phyloP scores from a whole-genome alignment of 164 flowering plant species.

The Berberis vulgaris region DNA sequence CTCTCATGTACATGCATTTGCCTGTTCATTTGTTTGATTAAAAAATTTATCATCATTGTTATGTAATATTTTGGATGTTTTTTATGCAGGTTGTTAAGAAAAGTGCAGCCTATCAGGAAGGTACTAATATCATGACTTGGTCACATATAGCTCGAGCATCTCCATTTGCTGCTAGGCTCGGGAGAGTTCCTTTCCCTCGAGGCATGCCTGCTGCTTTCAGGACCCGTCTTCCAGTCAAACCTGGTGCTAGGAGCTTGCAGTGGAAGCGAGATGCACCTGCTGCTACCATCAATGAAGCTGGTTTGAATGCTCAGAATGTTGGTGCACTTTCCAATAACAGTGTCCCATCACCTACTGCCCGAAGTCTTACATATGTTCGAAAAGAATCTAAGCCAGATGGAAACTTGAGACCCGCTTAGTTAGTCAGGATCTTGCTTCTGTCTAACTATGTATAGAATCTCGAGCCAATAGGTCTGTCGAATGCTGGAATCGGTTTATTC shows the following conservation, averaged over 20 bases:
- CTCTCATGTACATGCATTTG: too few relatives aligned
- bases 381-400: conserved; percentile 42
- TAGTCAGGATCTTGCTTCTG: too few relatives aligned
- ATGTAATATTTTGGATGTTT: not conserved
- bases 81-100: conserved; percentile 52
- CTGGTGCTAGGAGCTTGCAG: conserved; percentile 74
- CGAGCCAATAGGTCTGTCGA: too few relatives aligned
- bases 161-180: conserved; percentile 44
- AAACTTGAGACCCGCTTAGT: conserved; percentile 15
- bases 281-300: conserved; percentile 10
- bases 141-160: conserved; percentile 47
- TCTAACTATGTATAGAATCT: too few relatives aligned
- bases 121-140: conserved; percentile 36
- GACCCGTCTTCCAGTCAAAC: conserved; percentile 36
- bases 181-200: conserved; percentile 48
- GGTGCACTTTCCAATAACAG: conserved; percentile 14
- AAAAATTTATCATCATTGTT: too few relatives aligned
- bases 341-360: conserved; percentile 25
- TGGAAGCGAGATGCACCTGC: conserved; percentile 70
- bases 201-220: conserved; percentile 40
- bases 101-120: conserved; percentile 44
- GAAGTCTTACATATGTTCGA: conserved; percentile 65
- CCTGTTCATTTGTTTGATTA: too few relatives aligned
- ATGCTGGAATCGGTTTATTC: too few relatives aligned
- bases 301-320: conserved; percentile 15